Conservation (phyloP, 225 moss, liverwort and hornwort genomes). For the Asterella californica region DNA sequence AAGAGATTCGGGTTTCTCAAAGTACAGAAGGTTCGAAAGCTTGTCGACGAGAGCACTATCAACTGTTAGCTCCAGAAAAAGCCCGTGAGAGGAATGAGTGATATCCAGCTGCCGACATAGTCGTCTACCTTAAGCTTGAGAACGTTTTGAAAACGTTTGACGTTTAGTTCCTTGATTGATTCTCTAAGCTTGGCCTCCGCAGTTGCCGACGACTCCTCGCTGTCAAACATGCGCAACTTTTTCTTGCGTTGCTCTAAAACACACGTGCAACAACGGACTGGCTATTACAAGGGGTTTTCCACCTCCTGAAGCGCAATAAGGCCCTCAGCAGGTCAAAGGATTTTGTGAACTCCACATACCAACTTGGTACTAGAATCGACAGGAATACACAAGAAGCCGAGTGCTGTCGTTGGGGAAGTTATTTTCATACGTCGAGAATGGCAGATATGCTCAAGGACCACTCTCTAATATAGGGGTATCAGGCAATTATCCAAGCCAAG, state of each 20-base stretch:
- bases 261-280: not conserved
- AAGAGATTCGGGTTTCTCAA: too few species aligned
- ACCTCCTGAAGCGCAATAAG: not conserved
- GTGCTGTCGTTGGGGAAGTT: not conserved
- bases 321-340: not conserved
- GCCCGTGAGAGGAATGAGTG: not conserved
- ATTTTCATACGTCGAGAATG: too few species aligned
- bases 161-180: conserved; percentile 40
- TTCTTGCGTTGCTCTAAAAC: conserved; percentile 60
- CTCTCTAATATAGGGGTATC: too few species aligned
- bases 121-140: conserved; percentile 60
- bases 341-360: not conserved
- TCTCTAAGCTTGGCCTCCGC: conserved; percentile 58
- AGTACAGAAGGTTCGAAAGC: not conserved
- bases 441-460: too few species aligned
- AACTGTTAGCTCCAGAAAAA: not conserved
- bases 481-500: too few species aligned
- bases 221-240: conserved; percentile 43
- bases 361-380: not conserved
- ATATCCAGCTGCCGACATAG: not conserved
- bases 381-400: not conserved
- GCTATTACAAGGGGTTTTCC: not conserved
- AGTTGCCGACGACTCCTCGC: conserved; percentile 59
- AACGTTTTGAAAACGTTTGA: conserved; percentile 60
- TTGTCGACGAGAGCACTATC: not conserved